These are phyloP conservation scores for Ceratonia siliqua DNA, from an alignment of 306 rosid genomes.

Conservation along the genomic window DNA sequence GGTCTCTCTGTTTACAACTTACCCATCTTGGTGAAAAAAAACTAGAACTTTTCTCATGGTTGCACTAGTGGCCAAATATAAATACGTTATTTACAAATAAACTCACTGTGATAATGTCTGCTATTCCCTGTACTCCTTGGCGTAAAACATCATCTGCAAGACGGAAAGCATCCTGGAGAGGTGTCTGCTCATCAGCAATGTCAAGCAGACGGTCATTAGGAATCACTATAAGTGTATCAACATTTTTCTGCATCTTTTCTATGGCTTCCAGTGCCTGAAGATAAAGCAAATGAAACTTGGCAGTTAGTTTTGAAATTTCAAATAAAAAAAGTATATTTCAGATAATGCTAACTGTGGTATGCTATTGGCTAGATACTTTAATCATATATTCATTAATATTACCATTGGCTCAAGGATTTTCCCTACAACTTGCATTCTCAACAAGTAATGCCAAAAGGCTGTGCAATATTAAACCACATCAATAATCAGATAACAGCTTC, in stretches of 20 bases:
- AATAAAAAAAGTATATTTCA: neutral
- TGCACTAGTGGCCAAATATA: slow-evolving; percentile 6
- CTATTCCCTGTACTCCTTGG: slow-evolving; percentile 98
- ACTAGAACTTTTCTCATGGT: no score
- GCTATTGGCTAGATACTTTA: neutral
- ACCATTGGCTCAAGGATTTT: neutral
- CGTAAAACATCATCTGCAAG: slow-evolving; percentile 96
- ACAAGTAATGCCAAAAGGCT: neutral
- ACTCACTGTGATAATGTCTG: slow-evolving; percentile 91
- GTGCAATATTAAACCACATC: neutral
- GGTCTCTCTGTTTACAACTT: neutral
- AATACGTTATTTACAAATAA: no score
- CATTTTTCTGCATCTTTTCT: slow-evolving; percentile 91
- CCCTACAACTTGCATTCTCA: neutral
- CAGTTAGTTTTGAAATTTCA: neutral
- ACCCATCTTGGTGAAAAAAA: slow-evolving; percentile 2
- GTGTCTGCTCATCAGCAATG: slow-evolving; percentile 90
- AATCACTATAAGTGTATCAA: slow-evolving; percentile 92
- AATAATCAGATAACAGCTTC: neutral
- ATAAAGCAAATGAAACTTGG: slow-evolving; percentile 25
- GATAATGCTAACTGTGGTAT: neutral
- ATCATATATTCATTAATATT: neutral
- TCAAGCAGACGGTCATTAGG: slow-evolving; percentile 98
- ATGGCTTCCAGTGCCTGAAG: slow-evolving; percentile 94
- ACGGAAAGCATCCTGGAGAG: slow-evolving; percentile 90